phyloP scores from a whole-genome alignment of 2,329 filamentous ascomycete genomes.

The Aspergillus amoenus region DNA sequence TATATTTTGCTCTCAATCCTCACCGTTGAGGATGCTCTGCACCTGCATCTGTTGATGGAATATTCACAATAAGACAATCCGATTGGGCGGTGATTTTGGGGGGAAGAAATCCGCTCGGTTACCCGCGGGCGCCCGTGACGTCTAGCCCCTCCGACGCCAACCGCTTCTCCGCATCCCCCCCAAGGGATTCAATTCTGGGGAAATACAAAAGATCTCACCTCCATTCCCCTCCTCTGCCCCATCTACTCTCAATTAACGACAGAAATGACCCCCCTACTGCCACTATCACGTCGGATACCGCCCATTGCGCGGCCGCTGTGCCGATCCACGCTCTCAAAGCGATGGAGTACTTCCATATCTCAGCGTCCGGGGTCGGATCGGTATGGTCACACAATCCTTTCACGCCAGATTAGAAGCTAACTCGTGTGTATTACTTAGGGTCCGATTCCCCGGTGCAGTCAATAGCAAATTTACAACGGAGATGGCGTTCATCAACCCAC shows the following conservation, averaged over 20 bases:
- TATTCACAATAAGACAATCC: too few species aligned
- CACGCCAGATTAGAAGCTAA: too few species aligned
- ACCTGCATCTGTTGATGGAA: too few species aligned
- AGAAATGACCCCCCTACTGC: conserved; percentile 10
- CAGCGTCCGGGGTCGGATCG: conserved; percentile 60
- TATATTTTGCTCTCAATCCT: too few species aligned
- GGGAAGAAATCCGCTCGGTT: conserved; percentile 9
- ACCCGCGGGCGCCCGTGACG: conserved; percentile 13
- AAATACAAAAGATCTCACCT: conserved; percentile 4
- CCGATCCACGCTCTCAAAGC: conserved; percentile 23
- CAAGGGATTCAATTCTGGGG: background rate
- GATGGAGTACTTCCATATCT: conserved; percentile 56
- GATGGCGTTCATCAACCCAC: conserved; percentile 74
- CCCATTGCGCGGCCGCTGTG: conserved; percentile 1
- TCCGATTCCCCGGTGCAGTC: conserved; percentile 85
- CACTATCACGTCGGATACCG: conserved; percentile 11
- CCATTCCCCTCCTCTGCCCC: background rate
- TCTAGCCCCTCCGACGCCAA: conserved; percentile 21
- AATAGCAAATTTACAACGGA: conserved; percentile 87
- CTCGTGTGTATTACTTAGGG: conserved; percentile 41
- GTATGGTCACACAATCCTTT: too few species aligned
- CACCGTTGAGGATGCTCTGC: too few species aligned
- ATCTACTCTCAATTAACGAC: background rate
- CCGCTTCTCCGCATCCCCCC: conserved; percentile 20
- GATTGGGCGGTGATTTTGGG: too few species aligned